These are phyloP conservation scores for Microcyclosporella mali DNA, from an alignment of 2,329 filamentous ascomycete species.

Conservation along the genomic window DNA sequence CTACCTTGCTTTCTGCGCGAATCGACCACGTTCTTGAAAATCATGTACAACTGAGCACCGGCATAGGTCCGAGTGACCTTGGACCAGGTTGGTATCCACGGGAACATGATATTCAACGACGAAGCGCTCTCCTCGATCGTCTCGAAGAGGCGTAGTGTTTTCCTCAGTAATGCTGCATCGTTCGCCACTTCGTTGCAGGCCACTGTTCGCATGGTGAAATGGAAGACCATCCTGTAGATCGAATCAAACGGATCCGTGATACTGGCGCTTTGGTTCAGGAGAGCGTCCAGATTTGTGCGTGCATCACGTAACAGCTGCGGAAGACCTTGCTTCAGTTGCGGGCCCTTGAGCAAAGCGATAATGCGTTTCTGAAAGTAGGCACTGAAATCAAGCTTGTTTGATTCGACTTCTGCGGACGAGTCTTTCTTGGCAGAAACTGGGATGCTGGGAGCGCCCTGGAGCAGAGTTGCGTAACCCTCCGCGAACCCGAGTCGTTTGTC, in stretches of 20 bases:
- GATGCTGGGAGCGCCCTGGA: slow-evolving; percentile 19
- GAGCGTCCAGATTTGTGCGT: slow-evolving; percentile 33
- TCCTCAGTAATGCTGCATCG: slow-evolving; percentile 37
- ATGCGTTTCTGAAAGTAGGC: slow-evolving; percentile 25
- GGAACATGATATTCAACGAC: slow-evolving; percentile 47
- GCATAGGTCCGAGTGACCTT: slow-evolving; percentile 41
- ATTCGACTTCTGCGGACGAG: slow-evolving; percentile 14
- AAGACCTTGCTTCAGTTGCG: slow-evolving; percentile 29
- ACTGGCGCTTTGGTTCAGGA: slow-evolving; percentile 31
- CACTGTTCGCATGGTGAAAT: slow-evolving; percentile 53
- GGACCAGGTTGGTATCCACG: slow-evolving; percentile 44
- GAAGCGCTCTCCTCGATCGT: slow-evolving; percentile 42
- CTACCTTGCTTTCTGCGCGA: slow-evolving; percentile 39
- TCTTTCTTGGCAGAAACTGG: slow-evolving; percentile 21
- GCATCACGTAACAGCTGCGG: slow-evolving; percentile 42
- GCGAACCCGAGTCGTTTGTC: slow-evolving; percentile 39
- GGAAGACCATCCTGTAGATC: slow-evolving; percentile 49
- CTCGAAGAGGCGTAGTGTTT: slow-evolving; percentile 43
- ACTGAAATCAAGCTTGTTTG: slow-evolving; percentile 13
- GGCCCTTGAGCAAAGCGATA: slow-evolving; percentile 24
- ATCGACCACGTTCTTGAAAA: slow-evolving; percentile 45
- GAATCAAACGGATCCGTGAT: slow-evolving; percentile 50
- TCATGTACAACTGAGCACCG: slow-evolving; percentile 44
- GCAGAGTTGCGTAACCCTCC: slow-evolving; percentile 36
- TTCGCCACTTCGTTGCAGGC: slow-evolving; percentile 51